Conservation (phyloP, 1,139 yeast genomes). For the Scheffersomyces titani region DNA sequence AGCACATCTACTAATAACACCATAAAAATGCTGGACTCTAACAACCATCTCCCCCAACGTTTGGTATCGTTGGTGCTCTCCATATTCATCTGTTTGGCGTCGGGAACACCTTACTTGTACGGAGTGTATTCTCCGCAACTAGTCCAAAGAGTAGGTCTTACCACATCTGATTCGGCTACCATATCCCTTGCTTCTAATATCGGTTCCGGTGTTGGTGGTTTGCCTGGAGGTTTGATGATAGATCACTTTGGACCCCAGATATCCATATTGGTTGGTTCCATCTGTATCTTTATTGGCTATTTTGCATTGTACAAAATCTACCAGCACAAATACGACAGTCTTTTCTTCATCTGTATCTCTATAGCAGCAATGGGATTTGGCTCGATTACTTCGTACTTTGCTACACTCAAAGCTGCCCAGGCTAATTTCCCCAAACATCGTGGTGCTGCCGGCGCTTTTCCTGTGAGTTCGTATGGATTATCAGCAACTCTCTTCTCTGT, state of each 20-base stretch:
- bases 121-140: constrained; percentile 76
- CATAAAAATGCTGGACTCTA: not conserved
- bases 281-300: constrained; percentile 46
- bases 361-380: constrained; percentile 63
- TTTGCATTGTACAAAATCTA: constrained; percentile 36
- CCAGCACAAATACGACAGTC: constrained; percentile 18
- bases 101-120: constrained; percentile 74
- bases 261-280: constrained; percentile 56
- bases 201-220: constrained; percentile 69
- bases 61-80: constrained; percentile 18
- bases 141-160: constrained; percentile 54
- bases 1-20: not conserved
- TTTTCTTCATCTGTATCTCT: constrained; percentile 32
- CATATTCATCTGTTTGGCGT: constrained; percentile 40
- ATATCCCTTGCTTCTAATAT: constrained; percentile 61
- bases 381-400: constrained; percentile 61
- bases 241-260: constrained; percentile 59
- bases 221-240: constrained; percentile 67
- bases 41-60: constrained; percentile 11
- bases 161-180: constrained; percentile 62
- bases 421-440: constrained; percentile 68
- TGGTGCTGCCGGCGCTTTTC: constrained; percentile 69
- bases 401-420: constrained; percentile 69
- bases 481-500: constrained; percentile 46
- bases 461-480: constrained; percentile 59